A percentile compares a stretch with the other conserved stretches of the same genome.
phyloP scores from a whole-genome alignment of 768 basidiomycete species.

The Tylopilus sp. region DNA sequence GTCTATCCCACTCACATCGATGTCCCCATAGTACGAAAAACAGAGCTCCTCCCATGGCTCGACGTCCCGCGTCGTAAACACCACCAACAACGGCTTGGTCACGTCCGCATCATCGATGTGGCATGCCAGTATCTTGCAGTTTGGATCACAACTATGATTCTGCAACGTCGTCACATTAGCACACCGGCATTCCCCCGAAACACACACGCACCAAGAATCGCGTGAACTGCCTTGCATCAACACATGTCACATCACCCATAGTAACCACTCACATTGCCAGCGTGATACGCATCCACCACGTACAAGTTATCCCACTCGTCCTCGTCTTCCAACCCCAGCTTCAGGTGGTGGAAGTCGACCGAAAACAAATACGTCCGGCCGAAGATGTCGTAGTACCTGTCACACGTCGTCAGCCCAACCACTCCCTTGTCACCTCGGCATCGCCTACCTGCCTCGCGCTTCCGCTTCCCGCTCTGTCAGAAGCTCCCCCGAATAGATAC shows the following conservation, averaged over 20 bases:
- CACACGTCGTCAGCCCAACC: neutral
- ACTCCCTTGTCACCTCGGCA: no score
- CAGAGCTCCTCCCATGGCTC: slow-evolving; percentile 66
- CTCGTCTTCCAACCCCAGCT: slow-evolving; percentile 25
- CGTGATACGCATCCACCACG: slow-evolving; percentile 84
- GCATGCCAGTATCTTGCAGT: slow-evolving; percentile 64
- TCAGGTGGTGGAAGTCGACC: slow-evolving; percentile 72
- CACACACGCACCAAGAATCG: slow-evolving; percentile 66
- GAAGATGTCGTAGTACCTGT: slow-evolving; percentile 68
- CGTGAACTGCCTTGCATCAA: slow-evolving; percentile 63
- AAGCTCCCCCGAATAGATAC: slow-evolving; percentile 84
- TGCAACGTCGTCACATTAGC: slow-evolving; percentile 32
- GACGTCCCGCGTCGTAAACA: slow-evolving; percentile 67
- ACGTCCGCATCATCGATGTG: slow-evolving; percentile 78
- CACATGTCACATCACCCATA: neutral
- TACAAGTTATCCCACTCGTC: slow-evolving; percentile 38
- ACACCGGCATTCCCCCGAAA: no score
- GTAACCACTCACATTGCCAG: slow-evolving; percentile 63
- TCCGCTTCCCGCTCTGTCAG: slow-evolving; percentile 67
- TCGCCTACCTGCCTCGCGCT: slow-evolving; percentile 58
- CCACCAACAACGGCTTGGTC: slow-evolving; percentile 61
- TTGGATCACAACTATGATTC: slow-evolving; percentile 94
- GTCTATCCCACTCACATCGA: slow-evolving; percentile 30
- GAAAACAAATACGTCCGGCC: slow-evolving; percentile 82
- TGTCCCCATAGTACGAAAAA: slow-evolving; percentile 71